A percentile compares a stretch with the other conserved stretches of the same genome.
phyloP scores from a whole-genome alignment of 306 rosid species.

The Astragalus glycyphyllos region DNA sequence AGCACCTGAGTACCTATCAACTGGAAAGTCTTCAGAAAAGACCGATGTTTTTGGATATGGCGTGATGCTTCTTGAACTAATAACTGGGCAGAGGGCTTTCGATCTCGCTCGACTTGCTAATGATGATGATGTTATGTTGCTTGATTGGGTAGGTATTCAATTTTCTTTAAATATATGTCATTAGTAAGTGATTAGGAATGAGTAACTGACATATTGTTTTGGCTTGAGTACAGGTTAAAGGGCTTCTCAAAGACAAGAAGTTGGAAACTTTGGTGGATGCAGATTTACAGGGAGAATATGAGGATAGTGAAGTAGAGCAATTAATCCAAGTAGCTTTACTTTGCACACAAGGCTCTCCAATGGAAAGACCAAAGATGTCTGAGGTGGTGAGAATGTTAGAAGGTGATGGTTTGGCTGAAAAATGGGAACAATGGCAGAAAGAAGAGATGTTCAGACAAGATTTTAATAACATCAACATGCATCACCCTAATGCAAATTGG shows the following conservation, averaged over 20 bases:
- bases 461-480: conserved; percentile 44
- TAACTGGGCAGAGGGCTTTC: conserved; percentile 95
- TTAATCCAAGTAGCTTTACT: conserved; percentile 85
- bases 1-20: conserved; percentile 93
- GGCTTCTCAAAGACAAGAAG: conserved; percentile 73
- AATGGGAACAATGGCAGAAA: conserved; percentile 96
- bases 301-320: conserved; percentile 70
- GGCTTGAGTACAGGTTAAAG: conserved; percentile 81
- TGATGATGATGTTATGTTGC: conserved; percentile 85
- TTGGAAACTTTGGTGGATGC: conserved; percentile 79
- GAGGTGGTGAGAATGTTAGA: conserved; percentile 95
- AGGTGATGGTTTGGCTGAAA: conserved; percentile 88
- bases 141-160: conserved; percentile 81
- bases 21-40: conserved; percentile 94
- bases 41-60: conserved; percentile 97
- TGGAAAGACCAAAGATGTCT: conserved; percentile 94
- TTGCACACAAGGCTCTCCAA: conserved; percentile 81
- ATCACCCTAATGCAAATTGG: conserved; percentile 65
- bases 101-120: conserved; percentile 96
- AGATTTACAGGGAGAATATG: conserved; percentile 70
- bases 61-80: conserved; percentile 97
- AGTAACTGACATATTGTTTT: background rate
- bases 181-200: conserved; percentile 1
- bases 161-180: conserved; percentile 2
- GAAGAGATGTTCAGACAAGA: conserved; percentile 77